These are phyloP conservation scores for Kwoniella shivajii DNA, from an alignment of 1,284 basidiomycete genomes.

Conservation along the genomic window DNA sequence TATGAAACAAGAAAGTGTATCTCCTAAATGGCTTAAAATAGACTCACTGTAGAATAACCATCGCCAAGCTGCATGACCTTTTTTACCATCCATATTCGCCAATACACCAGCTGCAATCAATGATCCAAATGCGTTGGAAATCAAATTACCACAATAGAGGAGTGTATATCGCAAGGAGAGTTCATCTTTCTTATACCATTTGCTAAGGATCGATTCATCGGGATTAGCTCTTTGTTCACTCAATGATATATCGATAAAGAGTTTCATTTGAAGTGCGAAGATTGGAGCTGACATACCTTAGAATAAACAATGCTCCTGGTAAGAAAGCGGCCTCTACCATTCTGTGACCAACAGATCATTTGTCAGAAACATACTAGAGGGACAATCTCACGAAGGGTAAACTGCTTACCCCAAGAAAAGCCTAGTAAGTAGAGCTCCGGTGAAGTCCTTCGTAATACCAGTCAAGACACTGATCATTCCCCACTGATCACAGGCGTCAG, in stretches of 20 bases:
- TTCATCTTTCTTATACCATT: constrained; percentile 56
- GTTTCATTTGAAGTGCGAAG: too few relatives aligned
- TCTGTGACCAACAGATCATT: constrained; percentile 24
- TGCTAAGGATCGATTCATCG: constrained; percentile 56
- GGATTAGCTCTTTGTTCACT: constrained; percentile 35
- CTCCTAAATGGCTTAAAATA: not conserved
- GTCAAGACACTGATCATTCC: constrained; percentile 66
- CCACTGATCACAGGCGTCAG: constrained; percentile 55
- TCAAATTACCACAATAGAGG: constrained; percentile 65
- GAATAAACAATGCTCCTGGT: constrained; percentile 38
- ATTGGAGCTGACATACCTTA: constrained; percentile 5
- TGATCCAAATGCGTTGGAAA: constrained; percentile 68
- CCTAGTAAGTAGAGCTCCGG: constrained; percentile 69
- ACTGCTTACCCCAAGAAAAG: constrained; percentile 67
- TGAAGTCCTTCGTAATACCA: constrained; percentile 66
- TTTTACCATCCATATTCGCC: constrained; percentile 65
- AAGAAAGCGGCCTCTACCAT: constrained; percentile 33
- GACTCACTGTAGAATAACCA: constrained; percentile 27
- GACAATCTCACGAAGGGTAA: too few relatives aligned
- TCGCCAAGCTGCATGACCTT: constrained; percentile 67
- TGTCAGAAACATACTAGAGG: constrained; percentile 49
- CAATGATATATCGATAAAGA: not conserved
- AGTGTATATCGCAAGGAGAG: constrained; percentile 62
- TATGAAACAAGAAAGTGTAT: too few relatives aligned
- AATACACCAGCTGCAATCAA: constrained; percentile 74